Evolutionary conservation across 176 grass and related monocot species (phyloP).

Genomic region (Eleusine coracana): DNA sequence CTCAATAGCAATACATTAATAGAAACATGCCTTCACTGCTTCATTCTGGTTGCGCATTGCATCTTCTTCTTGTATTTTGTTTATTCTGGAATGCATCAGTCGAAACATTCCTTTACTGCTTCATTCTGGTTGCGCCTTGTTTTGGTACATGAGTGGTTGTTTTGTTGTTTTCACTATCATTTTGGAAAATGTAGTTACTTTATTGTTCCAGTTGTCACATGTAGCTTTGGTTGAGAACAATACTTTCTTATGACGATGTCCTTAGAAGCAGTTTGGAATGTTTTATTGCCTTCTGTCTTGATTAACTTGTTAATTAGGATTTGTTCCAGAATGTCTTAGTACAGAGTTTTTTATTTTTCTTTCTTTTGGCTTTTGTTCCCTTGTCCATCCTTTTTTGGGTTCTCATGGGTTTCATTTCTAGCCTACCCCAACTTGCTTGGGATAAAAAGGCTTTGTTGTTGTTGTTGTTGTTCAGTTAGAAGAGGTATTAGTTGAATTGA

Average conservation of each 20-base stretch:
- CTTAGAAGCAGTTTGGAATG: slow-evolving; percentile 13
- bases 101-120: background rate
- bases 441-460: too few relatives aligned
- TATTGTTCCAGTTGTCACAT: background rate
- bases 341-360: too few relatives aligned
- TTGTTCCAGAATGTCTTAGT: background rate
- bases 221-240: background rate
- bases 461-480: background rate
- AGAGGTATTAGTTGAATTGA: background rate
- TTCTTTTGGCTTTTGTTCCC: too few relatives aligned
- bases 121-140: background rate
- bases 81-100: background rate
- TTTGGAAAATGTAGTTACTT: background rate
- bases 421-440: too few relatives aligned
- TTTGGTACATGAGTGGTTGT: background rate
- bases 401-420: too few relatives aligned
- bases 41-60: background rate
- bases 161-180: background rate
- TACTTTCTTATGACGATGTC: background rate
- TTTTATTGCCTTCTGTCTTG: background rate
- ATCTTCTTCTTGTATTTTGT: slow-evolving; percentile 20
- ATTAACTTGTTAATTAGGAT: background rate
- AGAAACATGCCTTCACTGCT: background rate
- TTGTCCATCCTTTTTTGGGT: too few relatives aligned
- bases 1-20: background rate